Evolutionary conservation across 2,329 filamentous ascomycete species (phyloP).

Genomic region (Plenodomus lindquistii): DNA sequence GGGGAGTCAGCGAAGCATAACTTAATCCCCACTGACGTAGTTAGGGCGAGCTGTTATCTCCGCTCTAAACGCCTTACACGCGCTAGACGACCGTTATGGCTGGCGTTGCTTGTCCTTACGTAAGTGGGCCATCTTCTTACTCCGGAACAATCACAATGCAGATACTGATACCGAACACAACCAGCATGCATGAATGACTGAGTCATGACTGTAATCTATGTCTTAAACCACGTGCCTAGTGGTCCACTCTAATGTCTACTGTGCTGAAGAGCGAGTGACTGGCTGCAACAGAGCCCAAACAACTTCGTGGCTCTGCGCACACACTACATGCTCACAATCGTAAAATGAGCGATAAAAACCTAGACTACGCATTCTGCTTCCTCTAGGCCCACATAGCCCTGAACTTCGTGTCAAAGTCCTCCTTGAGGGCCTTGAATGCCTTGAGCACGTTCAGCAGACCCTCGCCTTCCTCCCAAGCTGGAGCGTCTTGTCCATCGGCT

Average conservation of each 20-base stretch:
- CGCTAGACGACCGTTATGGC: conserved; percentile 1
- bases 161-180: too few species aligned
- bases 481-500: conserved; percentile 13
- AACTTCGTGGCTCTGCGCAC: background rate
- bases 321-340: background rate
- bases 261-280: background rate
- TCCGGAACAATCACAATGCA: background rate
- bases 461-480: conserved; percentile 50
- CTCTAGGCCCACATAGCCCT: conserved; percentile 61
- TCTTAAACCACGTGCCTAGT: too few species aligned
- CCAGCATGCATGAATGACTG: too few species aligned
- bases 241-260: background rate
- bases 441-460: conserved; percentile 60
- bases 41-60: conserved; percentile 5
- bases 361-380: background rate
- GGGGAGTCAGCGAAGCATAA: conserved; percentile 1
- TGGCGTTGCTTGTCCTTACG: background rate
- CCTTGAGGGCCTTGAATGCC: conserved; percentile 61
- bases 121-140: background rate
- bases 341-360: background rate
- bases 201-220: too few species aligned
- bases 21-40: conserved; percentile 10
- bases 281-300: background rate
- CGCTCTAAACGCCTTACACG: conserved; percentile 15
- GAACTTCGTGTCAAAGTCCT: conserved; percentile 68